These are phyloP conservation scores for Cornus suecica DNA, from an alignment of 148 eudicot genomes.

Conservation along the genomic window DNA sequence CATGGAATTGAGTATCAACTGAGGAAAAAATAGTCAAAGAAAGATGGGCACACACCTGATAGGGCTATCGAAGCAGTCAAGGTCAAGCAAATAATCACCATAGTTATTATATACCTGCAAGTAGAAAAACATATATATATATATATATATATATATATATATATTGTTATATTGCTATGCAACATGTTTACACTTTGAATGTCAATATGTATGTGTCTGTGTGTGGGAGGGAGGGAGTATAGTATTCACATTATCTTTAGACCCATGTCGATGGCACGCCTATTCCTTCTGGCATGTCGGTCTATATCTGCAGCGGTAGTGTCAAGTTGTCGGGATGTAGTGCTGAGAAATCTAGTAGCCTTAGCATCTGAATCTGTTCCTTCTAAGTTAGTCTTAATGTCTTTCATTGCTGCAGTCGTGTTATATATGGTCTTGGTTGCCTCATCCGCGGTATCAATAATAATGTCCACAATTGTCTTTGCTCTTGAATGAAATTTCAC, in stretches of 20 bases:
- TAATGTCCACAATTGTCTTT: conserved; percentile 43
- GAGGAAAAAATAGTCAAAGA: not conserved
- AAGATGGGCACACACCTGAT: conserved; percentile 35
- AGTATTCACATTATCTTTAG: conserved; percentile 46
- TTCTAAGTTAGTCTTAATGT: conserved; percentile 34
- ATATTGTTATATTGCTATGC: no score
- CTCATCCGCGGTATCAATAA: conserved; percentile 56
- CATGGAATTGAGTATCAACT: not conserved
- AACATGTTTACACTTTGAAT: no score
- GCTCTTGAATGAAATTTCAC: conserved; percentile 55
- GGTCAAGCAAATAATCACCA: conserved; percentile 38
- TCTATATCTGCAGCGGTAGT: conserved; percentile 47
- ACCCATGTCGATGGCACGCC: conserved; percentile 39
- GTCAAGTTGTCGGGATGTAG: conserved; percentile 51
- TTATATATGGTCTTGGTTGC: conserved; percentile 58
- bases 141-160: not conserved
- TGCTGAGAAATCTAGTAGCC: conserved; percentile 43
- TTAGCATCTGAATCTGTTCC: conserved; percentile 17
- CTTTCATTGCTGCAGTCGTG: conserved; percentile 57
- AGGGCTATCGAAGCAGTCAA: conserved; percentile 46
- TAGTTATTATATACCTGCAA: conserved; percentile 53
- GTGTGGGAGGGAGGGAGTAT: not conserved
- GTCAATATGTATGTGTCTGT: not conserved
- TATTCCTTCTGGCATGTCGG: conserved; percentile 47
- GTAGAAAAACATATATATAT: not conserved